Evolutionary conservation across 2,329 filamentous ascomycete species (phyloP), one percentile per base, ranked within the genome.

Genomic region (Exophiala bonariae): DNA sequence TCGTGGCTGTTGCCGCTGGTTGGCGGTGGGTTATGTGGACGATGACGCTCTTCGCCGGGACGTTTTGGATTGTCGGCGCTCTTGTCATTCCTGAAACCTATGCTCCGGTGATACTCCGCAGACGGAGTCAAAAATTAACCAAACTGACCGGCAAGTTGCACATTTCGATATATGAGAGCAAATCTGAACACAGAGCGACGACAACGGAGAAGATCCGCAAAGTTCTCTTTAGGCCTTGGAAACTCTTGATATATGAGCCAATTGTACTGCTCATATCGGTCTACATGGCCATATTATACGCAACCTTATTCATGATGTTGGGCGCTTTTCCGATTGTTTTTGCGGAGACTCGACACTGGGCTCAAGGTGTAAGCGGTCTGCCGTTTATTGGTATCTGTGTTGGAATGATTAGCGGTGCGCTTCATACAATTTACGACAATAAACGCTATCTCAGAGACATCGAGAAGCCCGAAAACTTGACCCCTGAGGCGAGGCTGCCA

Each of bases 281-380:
- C 60, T 85, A 85, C 2, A 87, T 87, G 54, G 80, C 44, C 8
- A 52, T 52, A 18, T 16, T 55, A 20, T 55, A 55, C 32, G 52
- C 57, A 14, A 78, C 75, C 0, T 59, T 80, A 5, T 81, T 79
- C 61, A 69, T 79, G 61, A 71, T 81, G 59, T 81, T 83, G 53
- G 73, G 74, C n/a, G 78, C 79, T 10, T 81, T 81, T 62, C 79
- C 80, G 3, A 81, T 87, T 58, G 82, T 88, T 23, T 88, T 83
- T 64, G 74, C 83, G 57, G 57, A 75, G 49, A 58, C 70, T 32
- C 76, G 81, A 38, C 77, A 77, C 32, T 86, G 81, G 80, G 74
- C 69, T 11, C 61, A 72, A 17, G 80, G 80, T 23, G 70, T 82
- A 23, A 77, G 79, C 32, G 81, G 83, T 23, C 71, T 86, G 1